Evolutionary conservation across 2,329 filamentous ascomycete genomes (phyloP).

Genomic region (Diaporthe ilicicola): DNA sequence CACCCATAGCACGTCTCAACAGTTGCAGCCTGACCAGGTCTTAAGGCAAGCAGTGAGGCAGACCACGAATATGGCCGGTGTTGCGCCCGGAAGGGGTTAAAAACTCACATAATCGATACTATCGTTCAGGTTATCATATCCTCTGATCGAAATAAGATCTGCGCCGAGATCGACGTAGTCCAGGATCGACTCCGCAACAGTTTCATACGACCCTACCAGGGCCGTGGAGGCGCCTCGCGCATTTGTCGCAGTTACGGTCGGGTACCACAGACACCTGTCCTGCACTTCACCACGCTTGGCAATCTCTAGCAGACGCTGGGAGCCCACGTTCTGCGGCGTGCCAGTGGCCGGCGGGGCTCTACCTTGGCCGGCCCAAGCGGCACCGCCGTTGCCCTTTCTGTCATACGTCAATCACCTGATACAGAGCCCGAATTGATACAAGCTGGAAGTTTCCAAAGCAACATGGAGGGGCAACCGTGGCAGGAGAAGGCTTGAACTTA

Average conservation of each 20-base stretch:
- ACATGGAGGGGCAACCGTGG: too few relatives aligned
- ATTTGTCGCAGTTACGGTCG: slow-evolving; percentile 68
- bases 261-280: slow-evolving; percentile 70
- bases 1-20: too few relatives aligned
- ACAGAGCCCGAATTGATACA: too few relatives aligned
- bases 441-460: too few relatives aligned
- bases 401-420: too few relatives aligned
- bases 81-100: too few relatives aligned
- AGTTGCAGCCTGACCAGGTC: too few relatives aligned
- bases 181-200: slow-evolving; percentile 61
- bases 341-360: slow-evolving; percentile 45
- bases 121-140: slow-evolving; percentile 69
- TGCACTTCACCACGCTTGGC: slow-evolving; percentile 64
- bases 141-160: slow-evolving; percentile 67
- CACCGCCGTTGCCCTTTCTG: slow-evolving; percentile 49
- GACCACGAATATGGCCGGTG: too few relatives aligned
- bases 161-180: slow-evolving; percentile 66
- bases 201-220: slow-evolving; percentile 63
- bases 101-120: slow-evolving; percentile 68
- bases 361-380: slow-evolving; percentile 34
- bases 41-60: too few relatives aligned
- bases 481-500: too few relatives aligned
- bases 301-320: slow-evolving; percentile 66
- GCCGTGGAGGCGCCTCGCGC: slow-evolving; percentile 67
- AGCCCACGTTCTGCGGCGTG: slow-evolving; percentile 65